A percentile compares a stretch with the other conserved stretches of the same genome.
phyloP scores from a whole-genome alignment of 2,329 filamentous ascomycete genomes.

The Geosmithia putterillii region DNA sequence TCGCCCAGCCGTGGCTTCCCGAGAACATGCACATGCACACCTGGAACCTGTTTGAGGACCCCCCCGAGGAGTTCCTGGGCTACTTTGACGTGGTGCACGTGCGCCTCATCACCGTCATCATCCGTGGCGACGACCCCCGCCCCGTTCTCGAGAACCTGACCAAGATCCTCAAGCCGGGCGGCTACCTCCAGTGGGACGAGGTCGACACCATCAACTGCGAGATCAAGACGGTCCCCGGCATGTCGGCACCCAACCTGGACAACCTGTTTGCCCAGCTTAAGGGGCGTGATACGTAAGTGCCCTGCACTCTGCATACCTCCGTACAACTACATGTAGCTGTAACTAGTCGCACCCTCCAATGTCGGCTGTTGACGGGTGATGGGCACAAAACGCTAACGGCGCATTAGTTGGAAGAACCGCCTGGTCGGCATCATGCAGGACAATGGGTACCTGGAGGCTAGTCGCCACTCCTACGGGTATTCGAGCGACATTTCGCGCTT shows the following conservation, averaged over 20 bases:
- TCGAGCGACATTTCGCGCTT: constrained; percentile 1
- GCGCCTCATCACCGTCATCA: constrained; percentile 3
- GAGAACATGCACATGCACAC: constrained; percentile 1
- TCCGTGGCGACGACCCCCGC: constrained; percentile 1
- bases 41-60: constrained; percentile 3
- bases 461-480: constrained; percentile 1
- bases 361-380: no score
- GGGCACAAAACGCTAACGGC: not conserved
- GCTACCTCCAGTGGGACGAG: constrained; percentile 3
- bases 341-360: no score
- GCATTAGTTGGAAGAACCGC: not conserved
- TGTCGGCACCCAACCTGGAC: not conserved
- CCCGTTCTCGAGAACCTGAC: constrained; percentile 2
- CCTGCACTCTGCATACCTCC: not conserved
- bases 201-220: constrained; percentile 2
- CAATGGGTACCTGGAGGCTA: not conserved
- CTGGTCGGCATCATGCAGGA: not conserved
- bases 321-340: no score
- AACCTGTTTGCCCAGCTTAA: not conserved
- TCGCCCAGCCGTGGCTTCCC: constrained; percentile 1
- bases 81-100: constrained; percentile 4
- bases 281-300: constrained; percentile 1
- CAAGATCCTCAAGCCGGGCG: constrained; percentile 2
- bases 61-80: constrained; percentile 1
- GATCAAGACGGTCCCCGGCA: not conserved